phyloP scores from a whole-genome alignment of 768 basidiomycete genomes.

The Dacryopinax primogenitus region DNA sequence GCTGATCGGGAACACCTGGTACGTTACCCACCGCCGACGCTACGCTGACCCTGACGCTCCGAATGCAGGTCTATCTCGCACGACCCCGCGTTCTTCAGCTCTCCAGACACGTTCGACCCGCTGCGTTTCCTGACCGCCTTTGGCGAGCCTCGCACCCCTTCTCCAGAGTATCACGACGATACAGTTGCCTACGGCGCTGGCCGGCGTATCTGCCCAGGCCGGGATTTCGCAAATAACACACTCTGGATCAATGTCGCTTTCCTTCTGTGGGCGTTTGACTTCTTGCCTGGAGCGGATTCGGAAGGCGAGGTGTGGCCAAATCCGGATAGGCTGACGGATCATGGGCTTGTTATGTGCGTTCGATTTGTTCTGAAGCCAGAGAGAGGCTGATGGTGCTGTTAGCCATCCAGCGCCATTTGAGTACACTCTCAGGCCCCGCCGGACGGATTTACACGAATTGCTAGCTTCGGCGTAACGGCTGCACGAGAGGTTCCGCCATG shows the following conservation, averaged over 20 bases:
- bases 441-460: not conserved
- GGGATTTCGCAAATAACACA: not conserved
- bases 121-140: slow-evolving; percentile 1
- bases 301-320: not conserved
- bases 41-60: not conserved
- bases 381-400: not conserved
- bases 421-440: not conserved
- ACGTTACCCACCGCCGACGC: slow-evolving; percentile 10
- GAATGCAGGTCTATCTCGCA: slow-evolving; percentile 8
- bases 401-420: not conserved
- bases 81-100: slow-evolving; percentile 9
- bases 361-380: not conserved
- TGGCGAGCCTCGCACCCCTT: not conserved
- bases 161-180: not conserved
- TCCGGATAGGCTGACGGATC: not conserved
- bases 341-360: not conserved
- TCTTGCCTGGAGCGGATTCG: not conserved
- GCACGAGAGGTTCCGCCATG: no score
- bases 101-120: slow-evolving; percentile 13
- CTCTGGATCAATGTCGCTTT: not conserved
- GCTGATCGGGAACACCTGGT: slow-evolving; percentile 19
- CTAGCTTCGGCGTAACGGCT: not conserved
- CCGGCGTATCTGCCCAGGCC: slow-evolving; percentile 12
- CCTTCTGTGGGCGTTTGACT: slow-evolving; percentile 7
- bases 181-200: slow-evolving; percentile 11